These are phyloP conservation scores for Daphne laureola DNA, from an alignment of 441 rosid species.

Conservation along the genomic window DNA sequence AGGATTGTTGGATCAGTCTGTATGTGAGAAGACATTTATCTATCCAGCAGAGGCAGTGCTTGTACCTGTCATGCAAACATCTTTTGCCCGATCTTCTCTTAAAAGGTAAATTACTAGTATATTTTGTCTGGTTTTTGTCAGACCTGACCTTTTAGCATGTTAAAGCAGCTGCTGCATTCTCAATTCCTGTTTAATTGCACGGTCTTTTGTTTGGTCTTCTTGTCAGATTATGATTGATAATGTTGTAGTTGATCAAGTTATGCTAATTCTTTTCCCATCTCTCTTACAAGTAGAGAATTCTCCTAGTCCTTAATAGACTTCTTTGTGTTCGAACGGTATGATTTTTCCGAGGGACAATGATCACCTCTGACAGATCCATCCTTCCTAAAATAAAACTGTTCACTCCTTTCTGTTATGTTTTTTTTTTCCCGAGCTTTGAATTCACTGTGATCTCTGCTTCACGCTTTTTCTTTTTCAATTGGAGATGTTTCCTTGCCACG, in stretches of 20 bases:
- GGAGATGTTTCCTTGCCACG: background rate
- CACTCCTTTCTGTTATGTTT: background rate
- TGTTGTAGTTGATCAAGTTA: background rate
- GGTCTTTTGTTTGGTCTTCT: background rate
- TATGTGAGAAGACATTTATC: slow-evolving; percentile 63
- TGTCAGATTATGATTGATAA: background rate
- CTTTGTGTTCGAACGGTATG: no score
- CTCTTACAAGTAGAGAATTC: no score
- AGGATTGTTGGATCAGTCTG: slow-evolving; percentile 38
- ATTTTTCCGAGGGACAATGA: no score
- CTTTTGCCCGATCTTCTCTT: slow-evolving; percentile 82
- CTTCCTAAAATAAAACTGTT: background rate
- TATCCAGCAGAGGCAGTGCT: slow-evolving; percentile 93
- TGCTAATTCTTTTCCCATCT: no score
- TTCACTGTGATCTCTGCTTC: background rate
- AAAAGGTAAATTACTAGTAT: slow-evolving; percentile 53
- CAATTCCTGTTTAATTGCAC: slow-evolving; percentile 1
- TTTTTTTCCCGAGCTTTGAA: background rate
- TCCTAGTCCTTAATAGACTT: no score
- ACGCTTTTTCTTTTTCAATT: background rate
- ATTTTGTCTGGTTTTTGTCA: slow-evolving; percentile 2
- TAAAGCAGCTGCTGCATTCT: slow-evolving; percentile 12
- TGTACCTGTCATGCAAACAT: slow-evolving; percentile 83
- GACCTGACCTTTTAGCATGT: slow-evolving; percentile 5
- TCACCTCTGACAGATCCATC: background rate